Evolutionary conservation across 2,329 filamentous ascomycete genomes (phyloP).

Genomic region (Cercospora sesami): DNA sequence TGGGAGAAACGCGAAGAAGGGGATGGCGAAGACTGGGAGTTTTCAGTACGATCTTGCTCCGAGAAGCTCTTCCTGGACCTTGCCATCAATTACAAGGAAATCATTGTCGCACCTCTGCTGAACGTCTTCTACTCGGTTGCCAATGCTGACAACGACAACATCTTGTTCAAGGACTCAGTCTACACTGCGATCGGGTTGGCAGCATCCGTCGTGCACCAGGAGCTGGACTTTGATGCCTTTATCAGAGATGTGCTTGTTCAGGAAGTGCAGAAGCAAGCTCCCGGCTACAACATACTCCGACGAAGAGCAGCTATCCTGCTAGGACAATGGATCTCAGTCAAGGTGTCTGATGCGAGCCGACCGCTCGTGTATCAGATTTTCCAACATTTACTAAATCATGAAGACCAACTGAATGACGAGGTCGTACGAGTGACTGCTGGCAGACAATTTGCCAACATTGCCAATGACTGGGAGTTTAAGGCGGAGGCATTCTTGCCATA

Average conservation of each 20-base stretch:
- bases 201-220: slow-evolving; percentile 69
- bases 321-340: slow-evolving; percentile 84
- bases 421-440: slow-evolving; percentile 91
- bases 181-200: slow-evolving; percentile 91
- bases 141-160: slow-evolving; percentile 62
- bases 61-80: slow-evolving; percentile 93
- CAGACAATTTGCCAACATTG: slow-evolving; percentile 74
- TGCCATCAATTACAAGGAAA: slow-evolving; percentile 80
- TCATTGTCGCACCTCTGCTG: slow-evolving; percentile 76
- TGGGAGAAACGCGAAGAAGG: slow-evolving; percentile 92
- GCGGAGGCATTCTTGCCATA: slow-evolving; percentile 74
- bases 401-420: slow-evolving; percentile 79
- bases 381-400: slow-evolving; percentile 75
- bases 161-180: slow-evolving; percentile 87
- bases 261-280: slow-evolving; percentile 70
- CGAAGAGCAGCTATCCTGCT: slow-evolving; percentile 85
- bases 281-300: slow-evolving; percentile 76
- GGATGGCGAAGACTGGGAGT: slow-evolving; percentile 83
- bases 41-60: slow-evolving; percentile 85
- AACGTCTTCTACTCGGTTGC: slow-evolving; percentile 79
- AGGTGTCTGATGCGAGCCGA: slow-evolving; percentile 66
- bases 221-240: slow-evolving; percentile 81
- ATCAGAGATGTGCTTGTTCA: slow-evolving; percentile 71
- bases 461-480: slow-evolving; percentile 82
- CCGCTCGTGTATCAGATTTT: slow-evolving; percentile 84